Percentiles rank a stretch among this genome's conserved stretches.
phyloP scores from a whole-genome alignment of 2,329 filamentous ascomycete genomes.

The Cryphonectria naterciae region DNA sequence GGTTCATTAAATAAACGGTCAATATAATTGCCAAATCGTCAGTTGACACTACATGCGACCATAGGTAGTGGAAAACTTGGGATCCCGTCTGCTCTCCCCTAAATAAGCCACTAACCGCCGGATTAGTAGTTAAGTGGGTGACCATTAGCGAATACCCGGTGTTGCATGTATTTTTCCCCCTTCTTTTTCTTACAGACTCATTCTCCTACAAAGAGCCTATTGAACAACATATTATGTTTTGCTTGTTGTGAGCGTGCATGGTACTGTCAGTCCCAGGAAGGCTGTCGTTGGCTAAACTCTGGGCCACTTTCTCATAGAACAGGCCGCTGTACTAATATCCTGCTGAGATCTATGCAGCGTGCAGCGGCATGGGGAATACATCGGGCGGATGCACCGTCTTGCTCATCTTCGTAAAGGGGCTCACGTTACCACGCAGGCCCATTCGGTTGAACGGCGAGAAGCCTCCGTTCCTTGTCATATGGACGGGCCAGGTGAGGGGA shows the following conservation, averaged over 20 bases:
- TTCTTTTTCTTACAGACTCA: not conserved
- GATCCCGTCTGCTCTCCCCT: not conserved
- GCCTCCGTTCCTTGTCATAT: constrained; percentile 92
- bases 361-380: not conserved
- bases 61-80: constrained; percentile 1
- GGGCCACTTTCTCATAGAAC: too few relatives aligned
- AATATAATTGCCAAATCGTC: not conserved
- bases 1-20: rapidly evolving
- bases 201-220: too few relatives aligned
- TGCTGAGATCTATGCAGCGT: too few relatives aligned
- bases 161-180: not conserved
- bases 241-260: too few relatives aligned
- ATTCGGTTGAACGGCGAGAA: constrained; percentile 94
- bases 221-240: too few relatives aligned
- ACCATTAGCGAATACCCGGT: constrained; percentile 1
- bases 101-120: not conserved
- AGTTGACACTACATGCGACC: not conserved
- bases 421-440: constrained; percentile 81
- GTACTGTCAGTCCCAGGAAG: too few relatives aligned
- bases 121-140: constrained; percentile 1
- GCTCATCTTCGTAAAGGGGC: constrained; percentile 92
- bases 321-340: too few relatives aligned
- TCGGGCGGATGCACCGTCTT: not conserved
- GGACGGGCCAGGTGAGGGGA: constrained; percentile 40
- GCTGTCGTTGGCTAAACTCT: too few relatives aligned